Conservation (phyloP, 139 green algal genomes). For the Coccomyxa sp. region DNA sequence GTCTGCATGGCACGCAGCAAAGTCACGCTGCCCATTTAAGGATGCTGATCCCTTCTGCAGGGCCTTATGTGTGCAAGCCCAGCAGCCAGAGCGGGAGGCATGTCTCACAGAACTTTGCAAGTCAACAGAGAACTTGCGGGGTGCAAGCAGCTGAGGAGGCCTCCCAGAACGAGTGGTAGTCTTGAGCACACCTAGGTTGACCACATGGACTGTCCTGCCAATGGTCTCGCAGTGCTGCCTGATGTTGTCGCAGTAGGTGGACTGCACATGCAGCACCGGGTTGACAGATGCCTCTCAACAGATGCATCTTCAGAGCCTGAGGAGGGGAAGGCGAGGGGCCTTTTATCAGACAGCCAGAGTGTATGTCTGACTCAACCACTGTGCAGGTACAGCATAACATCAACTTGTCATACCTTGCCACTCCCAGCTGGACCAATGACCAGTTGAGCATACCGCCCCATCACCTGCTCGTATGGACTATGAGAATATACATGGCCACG, state of each 20-base stretch:
- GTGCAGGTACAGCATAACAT: not conserved
- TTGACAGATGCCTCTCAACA: not conserved
- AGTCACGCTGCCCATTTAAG: too few species aligned
- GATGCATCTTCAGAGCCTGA: too few species aligned
- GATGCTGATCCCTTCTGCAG: too few species aligned
- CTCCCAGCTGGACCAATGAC: conserved; percentile 95
- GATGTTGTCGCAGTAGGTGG: conserved; percentile 91
- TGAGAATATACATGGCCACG: too few species aligned
- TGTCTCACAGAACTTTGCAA: too few species aligned
- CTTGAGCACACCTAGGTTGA: conserved; percentile 93
- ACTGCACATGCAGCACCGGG: conserved; percentile 48
- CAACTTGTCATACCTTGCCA: conserved; percentile 75
- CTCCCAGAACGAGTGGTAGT: too few species aligned
- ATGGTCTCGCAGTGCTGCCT: conserved; percentile 90
- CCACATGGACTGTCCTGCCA: conserved; percentile 70
- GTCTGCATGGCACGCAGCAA: conserved; percentile 11
- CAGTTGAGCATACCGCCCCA: conserved; percentile 81
- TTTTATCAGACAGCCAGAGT: not conserved
- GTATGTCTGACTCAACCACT: not conserved
- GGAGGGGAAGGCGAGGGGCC: not conserved
- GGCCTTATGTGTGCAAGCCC: too few species aligned
- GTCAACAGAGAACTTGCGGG: too few species aligned
- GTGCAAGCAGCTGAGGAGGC: too few species aligned
- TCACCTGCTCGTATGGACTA: not conserved
- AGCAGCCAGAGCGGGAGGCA: too few species aligned